These are phyloP conservation scores for Luvunga scandens DNA, from an alignment of 345 rosid genomes.

Conservation along the genomic window DNA sequence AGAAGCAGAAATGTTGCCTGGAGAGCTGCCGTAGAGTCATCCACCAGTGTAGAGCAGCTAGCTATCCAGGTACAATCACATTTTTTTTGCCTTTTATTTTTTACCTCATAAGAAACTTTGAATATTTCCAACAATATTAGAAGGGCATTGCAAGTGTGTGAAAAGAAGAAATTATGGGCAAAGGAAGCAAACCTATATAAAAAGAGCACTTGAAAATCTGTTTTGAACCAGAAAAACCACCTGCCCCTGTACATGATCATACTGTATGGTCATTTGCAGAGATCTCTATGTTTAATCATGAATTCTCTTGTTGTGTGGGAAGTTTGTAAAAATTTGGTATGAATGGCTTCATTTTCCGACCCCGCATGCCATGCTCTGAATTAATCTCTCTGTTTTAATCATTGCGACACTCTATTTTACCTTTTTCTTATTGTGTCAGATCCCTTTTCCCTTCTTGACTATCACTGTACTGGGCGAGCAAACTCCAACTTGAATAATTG, in stretches of 20 bases:
- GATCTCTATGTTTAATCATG: background rate
- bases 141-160: background rate
- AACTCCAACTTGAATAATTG: background rate
- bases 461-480: background rate
- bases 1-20: constrained; percentile 79
- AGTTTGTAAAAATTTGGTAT: background rate
- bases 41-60: constrained; percentile 74
- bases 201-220: no score
- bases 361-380: background rate
- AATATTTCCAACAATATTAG: background rate
- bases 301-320: background rate
- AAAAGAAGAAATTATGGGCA: background rate
- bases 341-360: background rate
- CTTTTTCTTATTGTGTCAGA: background rate
- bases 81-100: background rate
- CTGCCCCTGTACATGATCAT: background rate
- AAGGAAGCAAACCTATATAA: background rate
- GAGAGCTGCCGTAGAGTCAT: constrained; percentile 93
- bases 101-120: background rate
- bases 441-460: background rate
- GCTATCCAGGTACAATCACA: constrained; percentile 64
- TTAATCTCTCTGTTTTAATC: background rate
- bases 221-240: background rate
- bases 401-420: background rate
- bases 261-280: background rate